Evolutionary conservation across 306 rosid species (phyloP), one percentile per base, ranked within the genome.

Genomic region (cucumber (Cucumis sativus)): DNA sequence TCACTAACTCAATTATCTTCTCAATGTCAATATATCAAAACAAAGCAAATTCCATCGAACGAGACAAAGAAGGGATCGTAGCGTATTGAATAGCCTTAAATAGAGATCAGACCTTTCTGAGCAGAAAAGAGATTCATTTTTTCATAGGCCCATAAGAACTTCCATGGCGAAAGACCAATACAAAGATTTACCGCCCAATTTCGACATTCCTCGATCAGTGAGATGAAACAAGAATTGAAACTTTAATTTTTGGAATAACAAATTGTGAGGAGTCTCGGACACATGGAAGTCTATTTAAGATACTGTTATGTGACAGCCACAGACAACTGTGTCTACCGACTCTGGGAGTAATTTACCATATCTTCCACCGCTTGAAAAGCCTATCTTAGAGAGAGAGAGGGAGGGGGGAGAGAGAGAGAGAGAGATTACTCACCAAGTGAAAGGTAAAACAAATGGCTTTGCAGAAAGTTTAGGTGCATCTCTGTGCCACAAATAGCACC

Each of bases 21-120:
- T 41, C 47, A 33, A 37, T 14, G 16, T 43, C 57, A 47, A 51
- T 49, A 30, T 15, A 51, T 2, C 60, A 30, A 16, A 56, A 63
- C 37, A 43, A 56, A 59, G 16, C 56, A 80, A 66, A 66, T 71
- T 25, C 49, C 68, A 77, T 10, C 25, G 63, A 47, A 75, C 56
- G 20, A 52, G 73, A 82, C 76, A 65, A 78, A 72, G 58, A 67
- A 84, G 37, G 61, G 74, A 68, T 68, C 54, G 13, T 17, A 66
- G 52, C 51, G 21, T 54, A 58, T 75, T 63, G 51, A 74, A 77
- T 75, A 35, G 23, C 64, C 57, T 49, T 10, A 57, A 28, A 55
- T 28, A 40, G 85, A 68, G 84, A 85, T 64, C 85, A 58, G 79
- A 87, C 86, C 89, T 83, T 79, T 67, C 7, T 75, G 72, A 17